Evolutionary conservation across 106 monocot species (phyloP), one percentile per base, ranked within the genome.

Genomic region (Alisma plantagoaquatica): DNA sequence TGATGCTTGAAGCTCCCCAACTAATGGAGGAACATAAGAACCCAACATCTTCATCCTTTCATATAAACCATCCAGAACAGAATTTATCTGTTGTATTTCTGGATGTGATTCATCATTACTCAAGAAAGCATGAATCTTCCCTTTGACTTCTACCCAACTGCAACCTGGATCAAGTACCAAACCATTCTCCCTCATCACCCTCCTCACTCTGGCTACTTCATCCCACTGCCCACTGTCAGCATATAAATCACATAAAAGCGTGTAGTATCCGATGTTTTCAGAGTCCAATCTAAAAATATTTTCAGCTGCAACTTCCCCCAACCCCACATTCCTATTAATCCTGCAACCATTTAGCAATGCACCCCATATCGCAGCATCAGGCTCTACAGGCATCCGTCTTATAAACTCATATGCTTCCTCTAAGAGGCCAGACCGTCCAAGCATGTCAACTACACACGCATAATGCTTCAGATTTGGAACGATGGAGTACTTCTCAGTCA

Each of bases 381-480:
- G 88, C 41, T 73, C 31, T 7, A 89, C 56, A 19, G 84, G 88
- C 88, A 96, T 84, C 22, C 75, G 65, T 49, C 69, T 55, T 15
- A 89, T 76, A 45, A 89, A 74, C 6, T 59, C 38, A 23, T 70
- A 62, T 0, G 96, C 96, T 61, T 89, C 70, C 42, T 73, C 68
- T 46, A 96, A 71, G 33, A 23, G 54, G 10, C 96, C 96, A 1
- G 71, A 73, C 9, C 84, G 84, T 22, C 80, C 68, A 32, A 89
- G 67, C 33, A 96, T 73, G 56, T 96, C 88, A 42, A 96, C 96
- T 73, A 89, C 72, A 69, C 84, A 96, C 28, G 84, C 76, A 74
- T 84, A 96, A 31, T 96, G 96, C 54, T 54, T 74, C 2, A 84
- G 64, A 60, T 81, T 84, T 10, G 84, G 96, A 19, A 41, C 57